Evolutionary conservation across 2,329 filamentous ascomycete species (phyloP), one percentile per base, ranked within the genome.

Genomic region (Colletotrichum phormii): DNA sequence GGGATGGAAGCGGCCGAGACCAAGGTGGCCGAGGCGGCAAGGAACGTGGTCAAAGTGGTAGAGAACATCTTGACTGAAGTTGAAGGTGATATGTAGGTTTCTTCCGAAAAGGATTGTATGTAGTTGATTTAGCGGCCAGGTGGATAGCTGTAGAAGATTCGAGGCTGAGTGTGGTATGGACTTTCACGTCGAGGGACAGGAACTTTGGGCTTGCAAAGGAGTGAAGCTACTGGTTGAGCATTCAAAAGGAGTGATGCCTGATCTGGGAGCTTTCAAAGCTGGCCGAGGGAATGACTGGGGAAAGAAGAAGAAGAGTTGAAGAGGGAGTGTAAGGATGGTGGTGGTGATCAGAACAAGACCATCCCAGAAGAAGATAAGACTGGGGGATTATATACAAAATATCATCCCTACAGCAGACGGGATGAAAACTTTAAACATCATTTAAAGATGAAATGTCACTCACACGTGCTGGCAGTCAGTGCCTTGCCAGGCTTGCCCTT

Each of bases 31-130:
- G 77, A 75, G 64, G 78, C 78, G 66, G 77, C 77, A 37, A 82
- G 72, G 76, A 82, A 64, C 67, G 80, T 75, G 68, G 79, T 77
- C 75, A 82, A 71, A 69, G 77, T 76, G 69, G 75, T 73, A 29
- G 71, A 42, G 69, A 81, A 76, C 77, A 78, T 78, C 12, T 74
- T 77, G 76, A 57, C 24, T 54, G 51, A 46, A 63, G 46, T 62
- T 54, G 62, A 69, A 63, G 33, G 35, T 46, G 18, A 29, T 51
- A 22, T 35, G 29, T 42, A n/a, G 49, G 4, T 58, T 26, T 58
- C 8, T 67, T 55, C 46, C 29, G 55, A 67, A 49, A 59, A 42
- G 60, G 35, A 22, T 35, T 57, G 51, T 54, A 29, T 64, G 49
- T 57, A 5, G 15, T 42, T 55, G 12, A 53, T 29, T 51, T 55